Evolutionary conservation across 495 filamentous ascomycete genomes (phyloP).

Genomic region (Poronia punctata): DNA sequence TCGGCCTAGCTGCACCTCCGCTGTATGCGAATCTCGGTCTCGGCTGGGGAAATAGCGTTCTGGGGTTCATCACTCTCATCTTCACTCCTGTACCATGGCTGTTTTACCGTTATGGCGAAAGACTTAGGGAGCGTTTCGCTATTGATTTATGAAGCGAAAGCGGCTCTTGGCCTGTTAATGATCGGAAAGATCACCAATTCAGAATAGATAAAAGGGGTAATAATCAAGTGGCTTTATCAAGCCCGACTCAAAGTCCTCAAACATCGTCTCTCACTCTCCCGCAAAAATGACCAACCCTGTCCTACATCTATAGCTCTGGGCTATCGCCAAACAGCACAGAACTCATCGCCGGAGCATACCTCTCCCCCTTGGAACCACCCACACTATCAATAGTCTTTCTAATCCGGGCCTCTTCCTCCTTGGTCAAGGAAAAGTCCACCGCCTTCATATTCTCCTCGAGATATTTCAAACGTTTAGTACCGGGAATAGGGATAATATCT

Average conservation of each 20-base stretch:
- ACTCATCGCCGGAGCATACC: slow-evolving; percentile 24
- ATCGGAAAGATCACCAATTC: no score
- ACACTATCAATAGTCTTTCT: slow-evolving; percentile 18
- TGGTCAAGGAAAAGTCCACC: slow-evolving; percentile 20
- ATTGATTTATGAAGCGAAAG: not conserved
- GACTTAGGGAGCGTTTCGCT: slow-evolving; percentile 22
- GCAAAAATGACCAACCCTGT: no score
- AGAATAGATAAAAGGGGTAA: no score
- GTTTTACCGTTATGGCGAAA: slow-evolving; percentile 26
- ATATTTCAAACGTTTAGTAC: slow-evolving; percentile 32
- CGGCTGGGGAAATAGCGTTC: slow-evolving; percentile 53
- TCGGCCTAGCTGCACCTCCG: slow-evolving; percentile 46
- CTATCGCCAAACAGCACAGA: slow-evolving; percentile 26
- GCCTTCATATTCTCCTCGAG: slow-evolving; percentile 33
- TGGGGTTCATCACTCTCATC: slow-evolving; percentile 51
- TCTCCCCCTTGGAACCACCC: slow-evolving; percentile 27
- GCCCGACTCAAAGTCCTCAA: no score
- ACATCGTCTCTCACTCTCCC: no score
- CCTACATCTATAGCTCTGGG: slow-evolving; percentile 22
- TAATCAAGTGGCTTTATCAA: no score
- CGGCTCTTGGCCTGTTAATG: no score
- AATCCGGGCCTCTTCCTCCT: slow-evolving; percentile 28
- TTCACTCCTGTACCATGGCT: slow-evolving; percentile 41
- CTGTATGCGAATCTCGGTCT: slow-evolving; percentile 48
- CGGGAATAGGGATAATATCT: slow-evolving; percentile 51